Conservation (phyloP, 1,284 basidiomycete genomes). For the Trametes hirsuta region DNA sequence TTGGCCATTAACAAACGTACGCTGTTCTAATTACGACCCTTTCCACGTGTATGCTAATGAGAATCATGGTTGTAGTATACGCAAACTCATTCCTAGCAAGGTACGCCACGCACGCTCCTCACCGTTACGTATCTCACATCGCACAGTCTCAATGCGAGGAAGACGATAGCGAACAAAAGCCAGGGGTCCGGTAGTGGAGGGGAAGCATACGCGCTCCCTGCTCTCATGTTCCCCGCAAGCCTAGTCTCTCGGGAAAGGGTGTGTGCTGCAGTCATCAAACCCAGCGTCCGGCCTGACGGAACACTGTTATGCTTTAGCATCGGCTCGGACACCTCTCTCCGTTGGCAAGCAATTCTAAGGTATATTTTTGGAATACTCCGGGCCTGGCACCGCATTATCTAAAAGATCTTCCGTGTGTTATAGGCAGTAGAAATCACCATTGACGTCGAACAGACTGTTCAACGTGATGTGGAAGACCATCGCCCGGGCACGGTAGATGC, state of each 20-base stretch:
- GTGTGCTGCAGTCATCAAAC: not conserved
- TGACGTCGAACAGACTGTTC: slow-evolving; percentile 23
- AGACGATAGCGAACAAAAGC: slow-evolving; percentile 11
- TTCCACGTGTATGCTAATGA: not conserved
- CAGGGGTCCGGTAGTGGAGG: slow-evolving; percentile 4
- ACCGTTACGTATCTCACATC: not conserved
- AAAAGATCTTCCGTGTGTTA: too few species aligned
- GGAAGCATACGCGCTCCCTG: slow-evolving; percentile 16
- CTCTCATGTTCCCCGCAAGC: slow-evolving; percentile 8
- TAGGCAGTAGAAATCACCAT: slow-evolving; percentile 17
- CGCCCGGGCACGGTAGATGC: not conserved
- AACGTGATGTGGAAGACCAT: slow-evolving; percentile 9
- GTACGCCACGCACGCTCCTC: slow-evolving; percentile 1
- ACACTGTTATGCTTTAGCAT: not conserved
- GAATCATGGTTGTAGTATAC: slow-evolving; percentile 21
- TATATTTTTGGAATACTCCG: not conserved
- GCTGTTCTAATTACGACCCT: not conserved
- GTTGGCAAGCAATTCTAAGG: not conserved
- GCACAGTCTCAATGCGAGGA: slow-evolving; percentile 20
- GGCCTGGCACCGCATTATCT: not conserved
- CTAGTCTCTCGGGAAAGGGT: slow-evolving; percentile 3
- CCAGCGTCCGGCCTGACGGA: not conserved
- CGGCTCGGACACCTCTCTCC: not conserved
- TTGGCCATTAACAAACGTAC: slow-evolving; percentile 32
- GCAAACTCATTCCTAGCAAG: slow-evolving; percentile 31